Evolutionary conservation across 108 stramenopile species (phyloP), one percentile per base, ranked within the genome.

Genomic region (Skeletonema grethae): DNA sequence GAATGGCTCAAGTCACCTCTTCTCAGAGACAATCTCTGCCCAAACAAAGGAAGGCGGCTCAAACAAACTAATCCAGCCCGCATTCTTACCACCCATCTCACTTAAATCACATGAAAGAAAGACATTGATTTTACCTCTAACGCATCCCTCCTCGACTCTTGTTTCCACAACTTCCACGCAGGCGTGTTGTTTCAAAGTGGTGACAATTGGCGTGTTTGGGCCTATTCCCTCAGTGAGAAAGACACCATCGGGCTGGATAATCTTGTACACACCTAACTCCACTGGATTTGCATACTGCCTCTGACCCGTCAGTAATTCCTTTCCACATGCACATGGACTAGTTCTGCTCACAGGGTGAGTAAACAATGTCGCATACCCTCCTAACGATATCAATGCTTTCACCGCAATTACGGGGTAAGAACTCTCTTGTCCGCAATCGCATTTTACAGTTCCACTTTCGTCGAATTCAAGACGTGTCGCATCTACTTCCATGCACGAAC

Each of bases 401-500:
- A 79, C 67, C 7, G 77, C 70, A 9, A 72, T 66, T 1, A 58
- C 46, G 57, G 48, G 43, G 22, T 61, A 45, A 50, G 45, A 50
- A 16, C 29, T 50, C 5, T 78, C 70, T 36, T 59, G 31, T 6
- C 73, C 73, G 25, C 73, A 74, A 34, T 46, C 61, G 13, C 25
- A 60, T 15, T 66, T 15, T 2, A 48, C 9, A 13, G 30, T 32
- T 24, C 45, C 46, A 24, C 24, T 65, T 9, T 73, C 78, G 39
- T 69, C 78, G 30, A 73, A 72, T 50, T 73, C 72, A 20, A 79
- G 61, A 57, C 72, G 65, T 7, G 78, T 79, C 11, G 71, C 45
- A 22, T 72, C 78, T 7, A 79, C 72, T 58, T 79, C 78, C n/a
- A 79, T 61, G 36, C 65, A 73, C 12, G 72, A 67, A 7, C 68